Conservation (phyloP, 2,329 filamentous ascomycete genomes). For the Aciculosporium take region DNA sequence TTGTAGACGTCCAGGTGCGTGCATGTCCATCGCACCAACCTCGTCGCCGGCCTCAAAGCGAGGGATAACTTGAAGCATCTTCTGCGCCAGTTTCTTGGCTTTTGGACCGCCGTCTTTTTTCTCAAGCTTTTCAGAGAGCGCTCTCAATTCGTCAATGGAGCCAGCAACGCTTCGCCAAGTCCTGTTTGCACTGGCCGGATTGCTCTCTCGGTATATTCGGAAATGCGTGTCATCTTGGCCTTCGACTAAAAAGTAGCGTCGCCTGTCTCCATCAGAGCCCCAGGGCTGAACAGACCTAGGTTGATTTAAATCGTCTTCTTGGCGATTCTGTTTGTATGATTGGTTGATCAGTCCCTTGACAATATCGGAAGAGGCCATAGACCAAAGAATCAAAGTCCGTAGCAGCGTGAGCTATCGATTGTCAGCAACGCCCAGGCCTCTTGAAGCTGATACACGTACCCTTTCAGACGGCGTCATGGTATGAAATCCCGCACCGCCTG, state of each 20-base stretch:
- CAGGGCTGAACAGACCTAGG: slow-evolving; percentile 80
- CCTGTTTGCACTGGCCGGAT: slow-evolving; percentile 57
- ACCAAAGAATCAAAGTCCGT: slow-evolving; percentile 74
- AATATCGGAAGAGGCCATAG: slow-evolving; percentile 72
- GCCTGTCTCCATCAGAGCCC: slow-evolving; percentile 80
- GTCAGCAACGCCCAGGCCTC: slow-evolving; percentile 3
- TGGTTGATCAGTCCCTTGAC: slow-evolving; percentile 72
- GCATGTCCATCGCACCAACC: slow-evolving; percentile 33
- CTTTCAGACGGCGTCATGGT: slow-evolving; percentile 69
- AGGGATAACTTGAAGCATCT: slow-evolving; percentile 66
- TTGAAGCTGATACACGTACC: slow-evolving; percentile 34
- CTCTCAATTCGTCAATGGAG: slow-evolving; percentile 70
- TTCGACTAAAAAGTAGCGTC: slow-evolving; percentile 87
- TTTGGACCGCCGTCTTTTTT: slow-evolving; percentile 66
- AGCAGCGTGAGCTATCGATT: slow-evolving; percentile 59
- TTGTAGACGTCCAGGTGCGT: neutral
- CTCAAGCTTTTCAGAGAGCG: slow-evolving; percentile 61
- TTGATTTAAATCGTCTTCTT: slow-evolving; percentile 68
- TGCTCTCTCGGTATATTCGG: slow-evolving; percentile 85
- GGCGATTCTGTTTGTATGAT: slow-evolving; percentile 75
- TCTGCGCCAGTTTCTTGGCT: slow-evolving; percentile 62
- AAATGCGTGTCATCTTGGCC: slow-evolving; percentile 90
- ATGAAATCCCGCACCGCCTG: slow-evolving; percentile 66
- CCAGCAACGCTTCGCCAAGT: slow-evolving; percentile 93
- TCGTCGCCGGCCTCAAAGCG: slow-evolving; percentile 90